Conservation (phyloP, 257 asterid genomes). For the Solanum bukasovii region DNA sequence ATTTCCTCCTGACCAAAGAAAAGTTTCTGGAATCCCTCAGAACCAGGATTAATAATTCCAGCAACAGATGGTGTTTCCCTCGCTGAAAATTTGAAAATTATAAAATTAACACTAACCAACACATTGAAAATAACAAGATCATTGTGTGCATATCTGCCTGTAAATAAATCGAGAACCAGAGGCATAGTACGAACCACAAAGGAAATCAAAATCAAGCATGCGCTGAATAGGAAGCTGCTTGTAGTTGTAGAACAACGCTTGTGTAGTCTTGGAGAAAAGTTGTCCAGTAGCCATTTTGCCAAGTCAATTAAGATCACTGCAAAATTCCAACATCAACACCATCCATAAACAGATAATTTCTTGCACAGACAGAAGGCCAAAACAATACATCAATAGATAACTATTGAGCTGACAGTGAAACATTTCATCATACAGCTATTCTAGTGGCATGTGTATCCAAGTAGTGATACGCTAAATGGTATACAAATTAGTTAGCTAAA, state of each 20-base stretch:
- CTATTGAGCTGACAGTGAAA: not conserved
- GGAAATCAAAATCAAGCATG: constrained; percentile 99
- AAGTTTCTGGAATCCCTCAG: constrained; percentile 97
- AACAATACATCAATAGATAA: not conserved
- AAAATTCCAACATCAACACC: constrained; percentile 13
- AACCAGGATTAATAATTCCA: constrained; percentile 95
- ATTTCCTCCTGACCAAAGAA: constrained; percentile 43
- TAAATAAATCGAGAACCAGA: not conserved
- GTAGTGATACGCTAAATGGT: not conserved
- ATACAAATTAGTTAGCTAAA: not conserved
- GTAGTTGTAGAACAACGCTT: constrained; percentile 83
- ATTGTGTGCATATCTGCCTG: not conserved
- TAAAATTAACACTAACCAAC: constrained; percentile 1
- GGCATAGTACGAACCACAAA: constrained; percentile 49
- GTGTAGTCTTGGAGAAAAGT: constrained; percentile 85
- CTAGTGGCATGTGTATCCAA: not conserved
- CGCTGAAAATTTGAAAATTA: constrained; percentile 34
- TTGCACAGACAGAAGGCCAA: not conserved
- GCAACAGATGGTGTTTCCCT: constrained; percentile 99
- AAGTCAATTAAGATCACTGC: constrained; percentile 26
- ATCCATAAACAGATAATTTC: not conserved
- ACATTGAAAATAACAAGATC: not conserved
- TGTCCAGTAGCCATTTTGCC: constrained; percentile 84
- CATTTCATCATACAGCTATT: not conserved
- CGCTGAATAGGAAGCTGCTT: constrained; percentile 98